Conservation (phyloP, 306 rosid species). For the Luffa aegyptiaca region DNA sequence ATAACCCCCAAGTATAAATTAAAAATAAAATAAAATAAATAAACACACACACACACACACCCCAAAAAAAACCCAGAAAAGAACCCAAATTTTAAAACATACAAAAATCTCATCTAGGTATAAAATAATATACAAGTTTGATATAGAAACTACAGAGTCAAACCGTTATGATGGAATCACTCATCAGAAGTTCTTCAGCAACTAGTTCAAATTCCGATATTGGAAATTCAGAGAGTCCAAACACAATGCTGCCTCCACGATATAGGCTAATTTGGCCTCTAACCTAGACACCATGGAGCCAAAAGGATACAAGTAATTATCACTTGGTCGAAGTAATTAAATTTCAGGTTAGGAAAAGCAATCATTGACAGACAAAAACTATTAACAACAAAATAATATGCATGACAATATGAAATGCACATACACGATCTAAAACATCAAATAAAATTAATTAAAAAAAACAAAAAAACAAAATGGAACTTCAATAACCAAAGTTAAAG, state of each 20-base stretch:
- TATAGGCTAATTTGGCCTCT: constrained; percentile 92
- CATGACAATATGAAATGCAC: background rate
- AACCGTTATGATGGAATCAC: constrained; percentile 87
- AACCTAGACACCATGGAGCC: constrained; percentile 51
- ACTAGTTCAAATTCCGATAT: constrained; percentile 96
- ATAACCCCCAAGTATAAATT: background rate
- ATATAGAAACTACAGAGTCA: background rate
- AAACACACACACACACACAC: background rate
- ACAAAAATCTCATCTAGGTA: background rate
- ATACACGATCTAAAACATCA: background rate
- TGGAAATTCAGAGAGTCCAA: constrained; percentile 85
- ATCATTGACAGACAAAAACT: background rate
- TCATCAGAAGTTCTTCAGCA: constrained; percentile 97
- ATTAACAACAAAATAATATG: background rate
- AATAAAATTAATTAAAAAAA: background rate
- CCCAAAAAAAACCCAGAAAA: background rate
- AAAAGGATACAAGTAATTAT: background rate
- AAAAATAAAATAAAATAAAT: background rate
- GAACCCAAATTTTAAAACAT: background rate
- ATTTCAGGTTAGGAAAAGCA: background rate
- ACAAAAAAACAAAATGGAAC: background rate
- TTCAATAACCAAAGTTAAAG: background rate
- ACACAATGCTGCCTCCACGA: constrained; percentile 79
- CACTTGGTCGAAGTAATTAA: background rate
- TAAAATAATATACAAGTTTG: background rate